These are phyloP conservation scores for Pelargonium fulgidum DNA, from an alignment of 441 rosid genomes.

Conservation along the genomic window DNA sequence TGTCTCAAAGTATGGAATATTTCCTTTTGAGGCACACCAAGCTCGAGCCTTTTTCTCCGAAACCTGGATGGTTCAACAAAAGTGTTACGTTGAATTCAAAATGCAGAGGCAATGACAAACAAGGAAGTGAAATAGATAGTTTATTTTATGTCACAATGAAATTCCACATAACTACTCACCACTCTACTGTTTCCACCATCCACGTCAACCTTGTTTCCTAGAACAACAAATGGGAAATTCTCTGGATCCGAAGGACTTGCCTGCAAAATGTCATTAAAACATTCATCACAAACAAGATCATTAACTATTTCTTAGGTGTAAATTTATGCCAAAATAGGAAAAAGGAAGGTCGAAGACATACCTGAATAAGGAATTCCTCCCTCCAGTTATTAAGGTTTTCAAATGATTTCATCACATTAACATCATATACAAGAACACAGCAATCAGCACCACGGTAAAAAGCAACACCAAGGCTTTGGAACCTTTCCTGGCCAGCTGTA, in stretches of 20 bases:
- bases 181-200: slow-evolving; percentile 76
- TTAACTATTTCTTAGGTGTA: background rate
- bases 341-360: slow-evolving; percentile 16
- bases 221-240: slow-evolving; percentile 67
- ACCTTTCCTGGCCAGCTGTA: slow-evolving; percentile 83
- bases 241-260: slow-evolving; percentile 79
- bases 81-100: slow-evolving; percentile 6
- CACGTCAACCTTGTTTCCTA: slow-evolving; percentile 64
- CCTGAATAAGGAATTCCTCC: slow-evolving; percentile 77
- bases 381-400: slow-evolving; percentile 76
- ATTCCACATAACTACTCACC: slow-evolving; percentile 32
- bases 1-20: slow-evolving; percentile 95
- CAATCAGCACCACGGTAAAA: slow-evolving; percentile 78
- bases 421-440: slow-evolving; percentile 76
- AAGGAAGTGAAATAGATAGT: background rate
- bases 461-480: slow-evolving; percentile 79
- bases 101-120: background rate
- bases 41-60: slow-evolving; percentile 93
- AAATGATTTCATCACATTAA: slow-evolving; percentile 65
- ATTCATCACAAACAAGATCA: slow-evolving; percentile 7
- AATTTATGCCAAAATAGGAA: background rate
- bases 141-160: background rate
- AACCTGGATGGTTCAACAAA: slow-evolving; percentile 41
- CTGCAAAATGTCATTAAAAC: slow-evolving; percentile 32
- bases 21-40: slow-evolving; percentile 97